Conservation (phyloP, 352 stramenopile species). For the Phytophthora melonis region DNA sequence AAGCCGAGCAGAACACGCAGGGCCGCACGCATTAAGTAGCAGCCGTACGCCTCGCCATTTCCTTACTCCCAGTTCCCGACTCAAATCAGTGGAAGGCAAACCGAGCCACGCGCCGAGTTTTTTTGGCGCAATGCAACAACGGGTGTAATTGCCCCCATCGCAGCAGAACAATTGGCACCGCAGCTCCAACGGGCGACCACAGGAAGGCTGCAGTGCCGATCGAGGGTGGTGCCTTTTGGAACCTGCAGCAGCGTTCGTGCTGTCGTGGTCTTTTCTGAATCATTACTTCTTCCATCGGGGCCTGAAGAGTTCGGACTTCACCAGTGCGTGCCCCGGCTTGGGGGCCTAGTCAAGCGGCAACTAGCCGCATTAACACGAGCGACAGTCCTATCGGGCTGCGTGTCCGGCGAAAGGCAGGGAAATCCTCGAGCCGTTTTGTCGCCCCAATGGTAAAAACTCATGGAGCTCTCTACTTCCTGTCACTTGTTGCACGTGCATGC, state of each 20-base stretch:
- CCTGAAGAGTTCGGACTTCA: constrained; percentile 24
- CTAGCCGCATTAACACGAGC: background rate
- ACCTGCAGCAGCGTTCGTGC: constrained; percentile 10
- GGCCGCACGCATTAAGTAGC: constrained; percentile 8
- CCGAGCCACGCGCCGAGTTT: constrained; percentile 26
- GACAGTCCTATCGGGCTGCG: background rate
- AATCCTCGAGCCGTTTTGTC: constrained; percentile 12
- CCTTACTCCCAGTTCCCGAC: constrained; percentile 12
- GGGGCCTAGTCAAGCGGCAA: background rate
- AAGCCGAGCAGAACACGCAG: background rate
- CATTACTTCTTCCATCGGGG: constrained; percentile 27
- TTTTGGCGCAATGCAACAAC: constrained; percentile 20
- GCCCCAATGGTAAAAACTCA: constrained; percentile 20
- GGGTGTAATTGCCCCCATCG: background rate
- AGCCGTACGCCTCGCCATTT: constrained; percentile 7
- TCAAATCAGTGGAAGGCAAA: constrained; percentile 22
- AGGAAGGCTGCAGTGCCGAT: constrained; percentile 7
- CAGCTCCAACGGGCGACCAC: background rate
- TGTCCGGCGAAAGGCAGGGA: background rate
- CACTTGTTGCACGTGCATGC: constrained; percentile 1
- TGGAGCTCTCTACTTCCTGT: constrained; percentile 2
- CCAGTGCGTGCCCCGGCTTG: constrained; percentile 12
- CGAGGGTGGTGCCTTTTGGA: background rate
- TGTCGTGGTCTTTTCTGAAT: constrained; percentile 31
- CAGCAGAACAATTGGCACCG: background rate